Percentiles rank a stretch among this genome's conserved stretches.
Conservation (phyloP, 371 early-diverging fungal species). For the Funneliformis caledonium region DNA sequence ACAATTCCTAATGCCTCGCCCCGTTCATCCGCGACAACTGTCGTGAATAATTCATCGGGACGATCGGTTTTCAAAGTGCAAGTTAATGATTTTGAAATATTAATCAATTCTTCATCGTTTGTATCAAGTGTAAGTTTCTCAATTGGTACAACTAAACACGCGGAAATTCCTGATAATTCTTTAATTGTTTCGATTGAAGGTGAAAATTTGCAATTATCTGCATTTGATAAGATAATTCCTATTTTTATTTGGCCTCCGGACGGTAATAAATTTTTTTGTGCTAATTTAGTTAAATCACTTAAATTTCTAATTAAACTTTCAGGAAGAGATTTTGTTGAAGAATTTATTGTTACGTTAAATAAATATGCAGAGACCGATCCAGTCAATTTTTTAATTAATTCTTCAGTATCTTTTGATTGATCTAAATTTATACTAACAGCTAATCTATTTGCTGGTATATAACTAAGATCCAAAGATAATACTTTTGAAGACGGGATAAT, state of each 20-base stretch:
- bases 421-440: slow-evolving; percentile 41
- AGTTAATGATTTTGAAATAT: slow-evolving; percentile 72
- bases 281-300: slow-evolving; percentile 43
- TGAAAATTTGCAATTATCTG: not conserved
- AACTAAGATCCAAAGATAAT: slow-evolving; percentile 37
- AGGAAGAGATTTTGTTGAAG: slow-evolving; percentile 31
- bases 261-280: slow-evolving; percentile 46
- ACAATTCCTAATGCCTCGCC: slow-evolving; percentile 89
- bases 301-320: slow-evolving; percentile 27
- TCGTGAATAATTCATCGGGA: slow-evolving; percentile 86
- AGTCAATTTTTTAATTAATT: slow-evolving; percentile 20
- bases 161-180: slow-evolving; percentile 48
- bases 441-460: slow-evolving; percentile 54
- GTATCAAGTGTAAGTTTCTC: slow-evolving; percentile 46
- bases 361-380: slow-evolving; percentile 43
- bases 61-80: slow-evolving; percentile 80
- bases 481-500: slow-evolving; percentile 2
- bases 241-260: slow-evolving; percentile 54
- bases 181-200: slow-evolving; percentile 51
- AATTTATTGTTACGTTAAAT: slow-evolving; percentile 28
- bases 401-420: slow-evolving; percentile 9
- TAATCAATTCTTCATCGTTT: slow-evolving; percentile 52
- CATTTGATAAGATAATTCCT: slow-evolving; percentile 47
- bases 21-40: slow-evolving; percentile 91
- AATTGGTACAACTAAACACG: slow-evolving; percentile 52